Conservation (phyloP, 331 rosid species). For the Spiraea crenata region DNA sequence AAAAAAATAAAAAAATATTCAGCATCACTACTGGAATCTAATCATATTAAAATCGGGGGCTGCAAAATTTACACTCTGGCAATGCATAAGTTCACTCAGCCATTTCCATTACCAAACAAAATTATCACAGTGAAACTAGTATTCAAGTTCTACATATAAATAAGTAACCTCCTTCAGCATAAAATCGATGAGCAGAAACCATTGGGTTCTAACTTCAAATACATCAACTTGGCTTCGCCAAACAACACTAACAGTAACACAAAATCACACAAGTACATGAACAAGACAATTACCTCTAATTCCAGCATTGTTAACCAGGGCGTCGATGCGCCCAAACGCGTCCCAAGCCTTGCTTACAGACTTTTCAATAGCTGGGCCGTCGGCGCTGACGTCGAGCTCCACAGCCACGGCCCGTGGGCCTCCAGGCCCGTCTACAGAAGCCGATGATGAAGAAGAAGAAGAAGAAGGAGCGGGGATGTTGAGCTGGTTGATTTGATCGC, state of each 20-base stretch:
- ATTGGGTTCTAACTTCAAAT: too few relatives aligned
- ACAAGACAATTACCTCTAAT: conserved; percentile 41
- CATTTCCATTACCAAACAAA: background rate
- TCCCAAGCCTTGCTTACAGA: conserved; percentile 73
- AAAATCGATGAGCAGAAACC: too few relatives aligned
- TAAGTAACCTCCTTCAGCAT: too few relatives aligned
- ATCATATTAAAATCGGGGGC: too few relatives aligned
- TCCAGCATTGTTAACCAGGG: conserved; percentile 71
- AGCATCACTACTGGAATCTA: too few relatives aligned
- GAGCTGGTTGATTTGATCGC: conserved; percentile 47
- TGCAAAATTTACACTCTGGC: too few relatives aligned
- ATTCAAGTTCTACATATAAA: too few relatives aligned
- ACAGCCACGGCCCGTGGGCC: conserved; percentile 48
- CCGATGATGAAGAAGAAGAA: background rate
- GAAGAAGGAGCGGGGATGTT: conserved; percentile 7
- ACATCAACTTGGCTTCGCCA: too few relatives aligned
- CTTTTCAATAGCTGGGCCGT: conserved; percentile 40
- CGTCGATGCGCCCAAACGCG: conserved; percentile 68
- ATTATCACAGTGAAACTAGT: background rate
- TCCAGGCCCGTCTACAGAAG: background rate
- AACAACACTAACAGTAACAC: too few relatives aligned
- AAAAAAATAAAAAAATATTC: too few relatives aligned
- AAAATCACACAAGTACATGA: too few relatives aligned
- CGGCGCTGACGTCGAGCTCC: conserved; percentile 63
- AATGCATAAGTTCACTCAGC: background rate